Conservation (phyloP, 148 eudicot genomes). For the Vaccinium macrocarpon region DNA sequence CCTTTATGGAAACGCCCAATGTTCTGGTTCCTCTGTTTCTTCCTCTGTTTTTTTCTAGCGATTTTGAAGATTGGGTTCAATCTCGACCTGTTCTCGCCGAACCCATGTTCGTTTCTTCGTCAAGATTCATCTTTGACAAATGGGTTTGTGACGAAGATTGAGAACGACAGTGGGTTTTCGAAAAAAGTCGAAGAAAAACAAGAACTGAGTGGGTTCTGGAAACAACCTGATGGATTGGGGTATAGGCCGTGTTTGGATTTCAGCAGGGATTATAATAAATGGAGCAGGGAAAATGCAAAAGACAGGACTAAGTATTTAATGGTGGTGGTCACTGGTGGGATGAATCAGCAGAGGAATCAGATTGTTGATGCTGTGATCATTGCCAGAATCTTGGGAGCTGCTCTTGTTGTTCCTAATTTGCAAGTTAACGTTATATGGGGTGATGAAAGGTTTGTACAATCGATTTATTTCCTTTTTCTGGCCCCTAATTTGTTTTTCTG, state of each 20-base stretch:
- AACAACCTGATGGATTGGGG: slow-evolving; percentile 77
- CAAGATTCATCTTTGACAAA: slow-evolving; percentile 13
- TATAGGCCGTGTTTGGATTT: slow-evolving; percentile 70
- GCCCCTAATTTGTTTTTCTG: neutral
- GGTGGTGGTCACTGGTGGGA: slow-evolving; percentile 90
- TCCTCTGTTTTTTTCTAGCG: slow-evolving; percentile 48
- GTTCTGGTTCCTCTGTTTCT: slow-evolving; percentile 41
- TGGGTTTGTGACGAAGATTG: slow-evolving; percentile 16
- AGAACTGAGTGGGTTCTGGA: slow-evolving; percentile 57
- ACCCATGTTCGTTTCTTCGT: slow-evolving; percentile 39
- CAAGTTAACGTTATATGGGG: slow-evolving; percentile 95
- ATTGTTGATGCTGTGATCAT: slow-evolving; percentile 97
- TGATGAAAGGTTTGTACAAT: slow-evolving; percentile 72
- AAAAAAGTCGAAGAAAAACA: slow-evolving; percentile 11
- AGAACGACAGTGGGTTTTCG: slow-evolving; percentile 5
- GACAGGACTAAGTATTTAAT: slow-evolving; percentile 64
- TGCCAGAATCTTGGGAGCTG: slow-evolving; percentile 89
- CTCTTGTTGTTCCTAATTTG: slow-evolving; percentile 85
- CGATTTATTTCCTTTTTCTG: neutral
- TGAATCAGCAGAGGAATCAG: slow-evolving; percentile 98
- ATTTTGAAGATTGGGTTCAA: slow-evolving; percentile 46
- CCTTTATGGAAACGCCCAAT: slow-evolving; percentile 36
- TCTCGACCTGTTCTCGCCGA: slow-evolving; percentile 42
- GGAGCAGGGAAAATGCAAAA: slow-evolving; percentile 29
- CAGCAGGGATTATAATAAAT: slow-evolving; percentile 40